Conservation (phyloP, 1,284 basidiomycete species). For the Golubevia pallescens region DNA sequence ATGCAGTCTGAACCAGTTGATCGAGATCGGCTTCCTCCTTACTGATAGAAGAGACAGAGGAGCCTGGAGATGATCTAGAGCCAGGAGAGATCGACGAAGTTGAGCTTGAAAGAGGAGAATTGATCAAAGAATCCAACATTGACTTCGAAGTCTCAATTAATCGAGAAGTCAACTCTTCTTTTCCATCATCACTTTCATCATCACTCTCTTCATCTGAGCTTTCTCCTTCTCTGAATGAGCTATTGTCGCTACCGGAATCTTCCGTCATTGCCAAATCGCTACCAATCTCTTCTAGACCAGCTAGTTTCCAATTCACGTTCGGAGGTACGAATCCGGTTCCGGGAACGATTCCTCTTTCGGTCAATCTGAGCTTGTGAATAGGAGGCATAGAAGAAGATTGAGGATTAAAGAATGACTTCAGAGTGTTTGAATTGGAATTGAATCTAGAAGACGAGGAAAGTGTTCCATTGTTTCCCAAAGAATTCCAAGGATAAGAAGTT, state of each 20-base stretch:
- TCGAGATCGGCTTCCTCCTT: too few species aligned
- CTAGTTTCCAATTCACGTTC: background rate
- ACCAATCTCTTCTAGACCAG: background rate
- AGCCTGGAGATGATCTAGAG: too few species aligned
- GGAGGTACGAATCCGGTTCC: background rate
- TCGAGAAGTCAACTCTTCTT: background rate
- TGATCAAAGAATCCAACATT: background rate
- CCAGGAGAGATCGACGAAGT: too few species aligned
- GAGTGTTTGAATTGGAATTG: background rate
- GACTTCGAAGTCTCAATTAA: background rate
- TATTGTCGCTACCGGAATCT: background rate
- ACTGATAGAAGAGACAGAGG: too few species aligned
- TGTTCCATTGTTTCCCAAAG: too few species aligned
- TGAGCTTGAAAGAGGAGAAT: background rate
- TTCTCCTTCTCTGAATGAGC: background rate
- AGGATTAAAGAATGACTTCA: background rate
- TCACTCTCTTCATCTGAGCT: constrained; percentile 6
- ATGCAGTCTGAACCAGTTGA: too few species aligned
- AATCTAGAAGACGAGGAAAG: background rate
- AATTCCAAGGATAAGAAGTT: too few species aligned
- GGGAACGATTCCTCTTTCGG: background rate
- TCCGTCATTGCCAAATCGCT: background rate
- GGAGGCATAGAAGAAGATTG: background rate
- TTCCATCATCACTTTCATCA: constrained; percentile 2
- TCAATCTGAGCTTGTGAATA: background rate